phyloP scores from a whole-genome alignment of 2,329 filamentous ascomycete genomes.

The Fusarium ambrosium region DNA sequence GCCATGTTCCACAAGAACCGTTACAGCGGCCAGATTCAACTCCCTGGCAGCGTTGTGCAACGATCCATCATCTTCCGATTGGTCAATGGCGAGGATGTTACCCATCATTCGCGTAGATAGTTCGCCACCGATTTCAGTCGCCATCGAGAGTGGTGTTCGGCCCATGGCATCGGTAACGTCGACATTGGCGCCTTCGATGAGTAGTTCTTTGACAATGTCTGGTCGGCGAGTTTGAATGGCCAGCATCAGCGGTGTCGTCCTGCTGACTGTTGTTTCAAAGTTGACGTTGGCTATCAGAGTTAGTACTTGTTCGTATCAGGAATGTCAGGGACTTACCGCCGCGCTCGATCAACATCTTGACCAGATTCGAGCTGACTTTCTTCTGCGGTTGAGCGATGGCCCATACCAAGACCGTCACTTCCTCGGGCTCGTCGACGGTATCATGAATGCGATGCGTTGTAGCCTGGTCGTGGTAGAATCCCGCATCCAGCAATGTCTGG shows the following conservation, averaged over 20 bases:
- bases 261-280: constrained; percentile 64
- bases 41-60: constrained; percentile 74
- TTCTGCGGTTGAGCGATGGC: constrained; percentile 74
- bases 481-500: constrained; percentile 66
- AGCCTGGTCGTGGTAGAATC: constrained; percentile 71
- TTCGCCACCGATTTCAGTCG: constrained; percentile 67
- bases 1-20: constrained; percentile 68
- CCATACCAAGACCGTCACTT: constrained; percentile 71
- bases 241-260: constrained; percentile 70
- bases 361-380: constrained; percentile 69
- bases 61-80: constrained; percentile 73
- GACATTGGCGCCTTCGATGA: constrained; percentile 71
- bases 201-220: constrained; percentile 69
- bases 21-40: constrained; percentile 69
- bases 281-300: constrained; percentile 66
- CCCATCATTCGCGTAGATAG: constrained; percentile 67
- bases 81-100: constrained; percentile 67
- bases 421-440: constrained; percentile 65
- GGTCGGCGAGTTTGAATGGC: constrained; percentile 68
- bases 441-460: constrained; percentile 59
- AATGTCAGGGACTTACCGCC: constrained; percentile 51
- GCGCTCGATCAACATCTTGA: constrained; percentile 67
- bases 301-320: constrained; percentile 13
- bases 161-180: constrained; percentile 69
- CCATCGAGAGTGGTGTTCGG: constrained; percentile 72